phyloP scores from a whole-genome alignment of 1,284 basidiomycete genomes.

The Pseudozyma thailandica region DNA sequence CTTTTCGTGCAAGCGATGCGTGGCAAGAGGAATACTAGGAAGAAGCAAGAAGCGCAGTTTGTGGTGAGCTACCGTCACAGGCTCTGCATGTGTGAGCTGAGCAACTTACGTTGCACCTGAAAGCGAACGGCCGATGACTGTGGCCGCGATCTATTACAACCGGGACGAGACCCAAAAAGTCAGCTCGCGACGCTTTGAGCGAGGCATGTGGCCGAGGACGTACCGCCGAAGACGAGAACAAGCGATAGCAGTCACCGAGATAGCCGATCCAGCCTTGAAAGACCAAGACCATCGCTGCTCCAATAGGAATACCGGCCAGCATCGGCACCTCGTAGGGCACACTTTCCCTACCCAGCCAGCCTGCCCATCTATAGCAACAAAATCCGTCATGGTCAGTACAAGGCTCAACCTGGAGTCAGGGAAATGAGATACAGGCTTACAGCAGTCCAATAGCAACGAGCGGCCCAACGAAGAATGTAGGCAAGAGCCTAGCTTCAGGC shows the following conservation, averaged over 20 bases:
- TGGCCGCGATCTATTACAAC: conserved; percentile 29
- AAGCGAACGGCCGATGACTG: conserved; percentile 38
- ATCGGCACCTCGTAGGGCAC: conserved; percentile 30
- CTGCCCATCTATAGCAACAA: conserved; percentile 21
- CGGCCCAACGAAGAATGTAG: conserved; percentile 29
- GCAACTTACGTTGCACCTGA: conserved; percentile 42
- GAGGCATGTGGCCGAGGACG: not conserved
- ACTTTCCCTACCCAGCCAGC: conserved; percentile 24
- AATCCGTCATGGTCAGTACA: not conserved
- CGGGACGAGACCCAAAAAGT: not conserved
- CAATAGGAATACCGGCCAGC: conserved; percentile 41
- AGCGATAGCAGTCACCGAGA: conserved; percentile 44
- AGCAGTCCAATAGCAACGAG: conserved; percentile 38
- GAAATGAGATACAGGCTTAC: conserved; percentile 10
- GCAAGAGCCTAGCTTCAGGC: conserved; percentile 28
- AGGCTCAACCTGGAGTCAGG: not conserved
- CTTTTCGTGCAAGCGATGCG: conserved; percentile 31
- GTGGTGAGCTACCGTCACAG: not conserved
- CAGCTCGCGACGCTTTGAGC: not conserved
- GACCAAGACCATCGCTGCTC: conserved; percentile 41
- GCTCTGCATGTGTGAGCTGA: not conserved
- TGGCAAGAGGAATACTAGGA: conserved; percentile 25
- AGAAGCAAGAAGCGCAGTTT: not conserved
- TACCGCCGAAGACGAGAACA: conserved; percentile 44
- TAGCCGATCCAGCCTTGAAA: conserved; percentile 50